Conservation (phyloP, 1,139 yeast species). For the Candida smagusa region DNA sequence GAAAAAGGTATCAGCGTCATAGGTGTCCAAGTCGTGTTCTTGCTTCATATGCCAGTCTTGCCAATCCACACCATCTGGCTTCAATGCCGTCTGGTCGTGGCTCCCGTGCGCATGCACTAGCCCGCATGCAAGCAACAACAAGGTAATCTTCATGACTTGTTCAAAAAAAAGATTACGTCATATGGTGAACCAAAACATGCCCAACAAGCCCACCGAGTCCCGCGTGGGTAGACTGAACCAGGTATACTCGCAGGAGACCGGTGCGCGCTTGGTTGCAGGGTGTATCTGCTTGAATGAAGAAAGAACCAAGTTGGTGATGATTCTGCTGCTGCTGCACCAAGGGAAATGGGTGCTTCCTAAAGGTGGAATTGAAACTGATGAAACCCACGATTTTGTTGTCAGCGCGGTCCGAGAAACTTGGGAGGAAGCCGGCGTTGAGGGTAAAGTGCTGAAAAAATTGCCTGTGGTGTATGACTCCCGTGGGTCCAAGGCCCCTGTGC, state of each 20-base stretch:
- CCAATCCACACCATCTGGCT: conserved; percentile 60
- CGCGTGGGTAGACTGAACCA: conserved; percentile 39
- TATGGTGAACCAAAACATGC: conserved; percentile 14
- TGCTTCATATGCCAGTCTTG: conserved; percentile 86
- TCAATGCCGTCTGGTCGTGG: conserved; percentile 12
- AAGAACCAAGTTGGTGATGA: conserved; percentile 65
- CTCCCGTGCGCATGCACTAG: conserved; percentile 3
- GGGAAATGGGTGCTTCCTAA: conserved; percentile 87
- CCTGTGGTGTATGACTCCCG: conserved; percentile 70
- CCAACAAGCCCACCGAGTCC: conserved; percentile 20
- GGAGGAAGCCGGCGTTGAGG: conserved; percentile 95
- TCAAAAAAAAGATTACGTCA: neutral
- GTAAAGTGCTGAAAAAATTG: conserved; percentile 50
- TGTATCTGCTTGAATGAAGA: conserved; percentile 67
- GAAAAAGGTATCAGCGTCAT: conserved; percentile 78
- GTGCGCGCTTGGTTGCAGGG: conserved; percentile 89
- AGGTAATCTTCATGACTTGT: conserved; percentile 3
- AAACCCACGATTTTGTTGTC: conserved; percentile 48
- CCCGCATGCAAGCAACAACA: conserved; percentile 1
- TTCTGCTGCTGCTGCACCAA: conserved; percentile 65
- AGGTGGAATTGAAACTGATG: conserved; percentile 93
- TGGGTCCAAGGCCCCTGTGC: conserved; percentile 57
- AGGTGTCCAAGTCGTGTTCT: conserved; percentile 77
- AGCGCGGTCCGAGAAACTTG: conserved; percentile 88
- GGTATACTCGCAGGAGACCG: conserved; percentile 48